Conservation (phyloP, 768 basidiomycete genomes). For the Hypholoma sublateritium region DNA sequence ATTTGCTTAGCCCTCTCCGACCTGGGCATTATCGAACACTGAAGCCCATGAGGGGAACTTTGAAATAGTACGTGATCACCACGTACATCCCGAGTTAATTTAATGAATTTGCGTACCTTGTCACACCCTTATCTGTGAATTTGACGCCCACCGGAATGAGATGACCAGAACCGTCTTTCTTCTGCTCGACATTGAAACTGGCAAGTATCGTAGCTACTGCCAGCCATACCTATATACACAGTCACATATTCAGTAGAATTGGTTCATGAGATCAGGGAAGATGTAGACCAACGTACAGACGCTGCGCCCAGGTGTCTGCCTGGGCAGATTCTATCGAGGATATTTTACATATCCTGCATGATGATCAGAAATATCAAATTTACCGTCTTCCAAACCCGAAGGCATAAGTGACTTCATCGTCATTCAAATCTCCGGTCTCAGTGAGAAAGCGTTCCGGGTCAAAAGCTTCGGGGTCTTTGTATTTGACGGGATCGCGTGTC, state of each 20-base stretch:
- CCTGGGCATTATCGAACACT: not conserved
- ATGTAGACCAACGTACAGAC: conserved; percentile 5
- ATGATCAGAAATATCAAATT: not conserved
- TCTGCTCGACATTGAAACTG: not conserved
- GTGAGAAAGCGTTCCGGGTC: conserved; percentile 55
- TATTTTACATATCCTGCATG: not conserved
- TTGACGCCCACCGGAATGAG: not conserved
- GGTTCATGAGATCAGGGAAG: no score
- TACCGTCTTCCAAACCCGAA: conserved; percentile 36
- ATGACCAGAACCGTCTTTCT: not conserved
- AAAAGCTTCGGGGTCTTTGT: conserved; percentile 50
- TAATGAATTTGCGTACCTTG: not conserved
- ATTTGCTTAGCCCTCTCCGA: not conserved
- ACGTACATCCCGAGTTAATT: no score
- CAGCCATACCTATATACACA: conserved; percentile 1
- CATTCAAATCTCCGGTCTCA: conserved; percentile 23
- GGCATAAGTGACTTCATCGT: conserved; percentile 18
- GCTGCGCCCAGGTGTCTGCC: conserved; percentile 23
- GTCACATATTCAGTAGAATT: no score
- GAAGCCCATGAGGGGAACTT: not conserved
- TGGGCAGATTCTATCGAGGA: conserved; percentile 17
- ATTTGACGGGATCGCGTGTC: conserved; percentile 47
- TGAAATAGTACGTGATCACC: not conserved
- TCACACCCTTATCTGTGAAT: not conserved
- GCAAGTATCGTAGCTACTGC: not conserved